Base-by-base conservation (phyloP, 306 rosid species). In the Herpetospermum pedunculosum region DNA sequence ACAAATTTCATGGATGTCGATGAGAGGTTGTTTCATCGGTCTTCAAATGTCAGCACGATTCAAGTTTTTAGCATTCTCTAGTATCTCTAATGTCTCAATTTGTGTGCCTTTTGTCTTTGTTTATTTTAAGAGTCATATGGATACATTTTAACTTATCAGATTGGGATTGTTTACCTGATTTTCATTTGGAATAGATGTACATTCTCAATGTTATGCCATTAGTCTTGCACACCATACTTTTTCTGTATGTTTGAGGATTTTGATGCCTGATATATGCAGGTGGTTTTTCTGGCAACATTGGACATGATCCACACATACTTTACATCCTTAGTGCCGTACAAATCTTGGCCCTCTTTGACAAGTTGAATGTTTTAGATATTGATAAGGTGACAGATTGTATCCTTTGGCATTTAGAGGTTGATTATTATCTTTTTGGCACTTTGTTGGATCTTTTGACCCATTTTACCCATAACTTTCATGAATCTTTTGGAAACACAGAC, bases 281-380 rank as follows among this genome's bases (percentile, higher is more conserved):
- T 78, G 98, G 96, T 19, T 93, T 88, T 79, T 85, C 83, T 41
- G 98, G 98, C 74, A 90, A 90, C 72, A 46, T 90, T 81, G 96
- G 90, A 34, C 98, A 90, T 70, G 94, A 86, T 43, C 93, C 96
- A 0, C 96, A 90, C 68, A 37, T 90, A 47, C 76, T 85, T 55
- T 86, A 90, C 82, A 90, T 97, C 19, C 85, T 90, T 32, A 90
- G 98, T 57, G 92, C 90, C 2, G 89, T 90, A 38, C 96, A 92
- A 84, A 88, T 85, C 84, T 86, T 92, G 84, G 90, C 88, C 70
- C 88, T 87, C 49, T 88, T 85, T 77, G 81, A 88, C 83, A 87
- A 87, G 84, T 77, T 92, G 67, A 81, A 78, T 63, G 77, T 82
- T 80, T 47, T 88, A 70, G 89, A 90, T 68, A 78, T 75, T 2